A percentile compares a stretch with the other conserved stretches of the same genome.
These are phyloP conservation scores for Ceratocystis harringtonii DNA, from an alignment of 2,329 filamentous ascomycete genomes.

Conservation along the genomic window DNA sequence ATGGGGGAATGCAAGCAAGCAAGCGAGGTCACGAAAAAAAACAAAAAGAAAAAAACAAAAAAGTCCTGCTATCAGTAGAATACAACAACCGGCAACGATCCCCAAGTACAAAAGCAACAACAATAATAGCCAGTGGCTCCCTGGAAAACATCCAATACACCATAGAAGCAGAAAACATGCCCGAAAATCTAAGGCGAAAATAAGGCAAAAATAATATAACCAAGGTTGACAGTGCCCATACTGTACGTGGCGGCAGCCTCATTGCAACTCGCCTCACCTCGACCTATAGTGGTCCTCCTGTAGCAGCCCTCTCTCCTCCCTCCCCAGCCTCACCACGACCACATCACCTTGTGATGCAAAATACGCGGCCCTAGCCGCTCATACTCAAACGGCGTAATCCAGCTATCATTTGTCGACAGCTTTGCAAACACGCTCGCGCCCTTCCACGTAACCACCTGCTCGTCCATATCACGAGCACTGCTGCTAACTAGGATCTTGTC, in stretches of 20 bases:
- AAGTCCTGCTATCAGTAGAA: neutral
- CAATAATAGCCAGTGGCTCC: neutral
- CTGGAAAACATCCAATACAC: neutral
- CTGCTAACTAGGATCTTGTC: constrained; percentile 48
- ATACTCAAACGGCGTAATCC: constrained; percentile 79
- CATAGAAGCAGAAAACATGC: neutral
- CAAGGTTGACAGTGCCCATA: too few relatives aligned
- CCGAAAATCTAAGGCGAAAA: too few relatives aligned
- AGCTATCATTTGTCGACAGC: constrained; percentile 82
- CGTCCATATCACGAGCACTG: constrained; percentile 84
- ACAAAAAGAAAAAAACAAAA: neutral
- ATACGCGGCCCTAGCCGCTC: constrained; percentile 69
- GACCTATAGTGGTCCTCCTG: neutral
- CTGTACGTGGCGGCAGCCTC: too few relatives aligned
- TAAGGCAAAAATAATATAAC: too few relatives aligned
- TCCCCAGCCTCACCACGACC: constrained; percentile 35
- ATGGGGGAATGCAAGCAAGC: neutral
- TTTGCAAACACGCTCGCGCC: constrained; percentile 93
- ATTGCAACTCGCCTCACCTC: neutral
- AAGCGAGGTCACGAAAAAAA: neutral
- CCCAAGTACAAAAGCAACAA: too few relatives aligned
- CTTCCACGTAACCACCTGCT: constrained; percentile 97
- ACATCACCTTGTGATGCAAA: constrained; percentile 66
- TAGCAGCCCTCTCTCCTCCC: neutral
- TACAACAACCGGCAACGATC: too few relatives aligned